A percentile compares a stretch with the other conserved stretches of the same genome.
Evolutionary conservation across 352 stramenopile species (phyloP).

Genomic region (Pythium sukuiense): DNA sequence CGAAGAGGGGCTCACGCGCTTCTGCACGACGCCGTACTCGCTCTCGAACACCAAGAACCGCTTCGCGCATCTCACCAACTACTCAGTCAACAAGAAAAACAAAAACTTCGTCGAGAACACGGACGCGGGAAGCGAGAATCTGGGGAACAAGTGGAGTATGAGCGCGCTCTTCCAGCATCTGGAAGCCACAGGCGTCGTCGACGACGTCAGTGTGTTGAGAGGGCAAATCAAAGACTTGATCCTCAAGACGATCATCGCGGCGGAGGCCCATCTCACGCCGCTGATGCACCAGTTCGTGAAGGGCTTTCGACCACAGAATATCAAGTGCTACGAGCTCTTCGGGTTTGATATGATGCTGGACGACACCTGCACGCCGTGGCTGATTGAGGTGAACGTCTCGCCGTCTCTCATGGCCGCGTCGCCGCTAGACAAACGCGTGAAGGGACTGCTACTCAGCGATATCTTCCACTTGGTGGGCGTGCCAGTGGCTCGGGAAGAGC

Average conservation of each 20-base stretch:
- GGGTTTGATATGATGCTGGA: constrained; percentile 81
- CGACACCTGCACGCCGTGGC: constrained; percentile 50
- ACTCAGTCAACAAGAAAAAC: constrained; percentile 75
- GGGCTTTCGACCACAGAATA: constrained; percentile 27
- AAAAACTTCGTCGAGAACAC: constrained; percentile 60
- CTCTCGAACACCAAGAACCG: constrained; percentile 61
- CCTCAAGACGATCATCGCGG: constrained; percentile 72
- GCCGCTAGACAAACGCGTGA: constrained; percentile 68
- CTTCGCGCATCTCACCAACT: constrained; percentile 76
- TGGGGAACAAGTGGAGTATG: constrained; percentile 72
- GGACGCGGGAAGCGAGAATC: constrained; percentile 38
- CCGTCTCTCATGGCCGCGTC: constrained; percentile 80
- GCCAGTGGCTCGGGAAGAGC: constrained; percentile 35
- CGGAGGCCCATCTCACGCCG: constrained; percentile 61
- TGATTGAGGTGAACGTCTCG: constrained; percentile 80
- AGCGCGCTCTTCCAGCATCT: constrained; percentile 51
- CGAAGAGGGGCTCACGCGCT: constrained; percentile 80
- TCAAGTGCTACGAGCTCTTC: constrained; percentile 72
- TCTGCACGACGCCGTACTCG: constrained; percentile 82
- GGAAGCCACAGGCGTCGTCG: constrained; percentile 30
- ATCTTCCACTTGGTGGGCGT: constrained; percentile 81
- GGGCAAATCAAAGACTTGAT: constrained; percentile 55
- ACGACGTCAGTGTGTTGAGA: constrained; percentile 35
- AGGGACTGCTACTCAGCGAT: constrained; percentile 76
- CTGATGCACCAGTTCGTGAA: constrained; percentile 59